Conservation (phyloP, 2,329 filamentous ascomycete species). For the Clonostachys solani region DNA sequence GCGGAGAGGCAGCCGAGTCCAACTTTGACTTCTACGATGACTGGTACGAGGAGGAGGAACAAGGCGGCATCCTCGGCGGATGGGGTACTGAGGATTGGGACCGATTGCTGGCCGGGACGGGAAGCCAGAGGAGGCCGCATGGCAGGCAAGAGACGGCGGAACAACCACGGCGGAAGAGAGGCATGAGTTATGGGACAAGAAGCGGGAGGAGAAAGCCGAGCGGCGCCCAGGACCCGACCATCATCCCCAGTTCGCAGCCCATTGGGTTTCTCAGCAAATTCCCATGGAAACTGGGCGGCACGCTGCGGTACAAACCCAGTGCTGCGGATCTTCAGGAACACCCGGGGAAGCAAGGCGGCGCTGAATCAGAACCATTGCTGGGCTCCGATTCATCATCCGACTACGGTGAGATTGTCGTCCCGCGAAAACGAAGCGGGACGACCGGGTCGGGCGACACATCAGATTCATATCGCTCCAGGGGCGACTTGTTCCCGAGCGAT, state of each 20-base stretch:
- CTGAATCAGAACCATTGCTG: slow-evolving; percentile 70
- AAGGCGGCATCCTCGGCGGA: slow-evolving; percentile 54
- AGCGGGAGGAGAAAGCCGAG: slow-evolving; percentile 39
- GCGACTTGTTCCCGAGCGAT: slow-evolving; percentile 88
- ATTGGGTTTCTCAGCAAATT: slow-evolving; percentile 80
- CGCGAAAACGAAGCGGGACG: slow-evolving; percentile 68
- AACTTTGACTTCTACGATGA: slow-evolving; percentile 98
- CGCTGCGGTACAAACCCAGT: slow-evolving; percentile 82
- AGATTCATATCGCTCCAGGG: slow-evolving; percentile 81
- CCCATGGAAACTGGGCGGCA: slow-evolving; percentile 81
- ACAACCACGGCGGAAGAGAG: slow-evolving; percentile 69
- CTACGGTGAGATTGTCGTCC: slow-evolving; percentile 18
- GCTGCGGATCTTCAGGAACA: slow-evolving; percentile 89
- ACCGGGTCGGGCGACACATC: slow-evolving; percentile 75
- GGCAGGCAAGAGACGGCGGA: slow-evolving; percentile 32
- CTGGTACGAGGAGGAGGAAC: slow-evolving; percentile 67
- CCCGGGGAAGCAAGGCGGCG: slow-evolving; percentile 50
- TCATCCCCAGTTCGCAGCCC: slow-evolving; percentile 84
- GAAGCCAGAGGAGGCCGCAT: slow-evolving; percentile 31
- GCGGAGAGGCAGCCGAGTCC: slow-evolving; percentile 61
- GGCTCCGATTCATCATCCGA: slow-evolving; percentile 22
- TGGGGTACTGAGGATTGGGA: slow-evolving; percentile 88
- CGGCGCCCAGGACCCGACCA: slow-evolving; percentile 67
- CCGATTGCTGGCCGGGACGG: slow-evolving; percentile 69
- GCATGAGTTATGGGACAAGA: slow-evolving; percentile 86